These are phyloP conservation scores for Passalora sequoiae DNA, from an alignment of 2,329 filamentous ascomycete species.

Conservation along the genomic window DNA sequence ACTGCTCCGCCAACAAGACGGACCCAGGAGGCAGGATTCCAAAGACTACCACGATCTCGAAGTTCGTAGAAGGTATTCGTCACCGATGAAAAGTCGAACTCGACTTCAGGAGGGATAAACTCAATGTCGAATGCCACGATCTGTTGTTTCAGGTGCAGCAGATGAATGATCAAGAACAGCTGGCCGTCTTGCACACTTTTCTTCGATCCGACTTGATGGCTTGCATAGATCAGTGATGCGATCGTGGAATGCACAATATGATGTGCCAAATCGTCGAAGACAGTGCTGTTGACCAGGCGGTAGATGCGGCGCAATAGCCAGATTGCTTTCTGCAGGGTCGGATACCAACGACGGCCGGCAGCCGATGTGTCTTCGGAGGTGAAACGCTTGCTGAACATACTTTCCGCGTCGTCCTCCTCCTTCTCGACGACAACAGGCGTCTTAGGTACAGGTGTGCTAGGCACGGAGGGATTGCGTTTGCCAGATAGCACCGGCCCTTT, in stretches of 20 bases:
- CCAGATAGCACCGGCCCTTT: conserved; percentile 49
- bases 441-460: conserved; percentile 42
- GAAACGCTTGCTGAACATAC: conserved; percentile 30
- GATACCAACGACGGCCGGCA: conserved; percentile 51
- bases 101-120: conserved; percentile 60
- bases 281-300: conserved; percentile 62
- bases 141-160: conserved; percentile 92
- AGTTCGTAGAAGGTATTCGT: conserved; percentile 64
- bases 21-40: conserved; percentile 60
- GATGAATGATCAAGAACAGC: conserved; percentile 89
- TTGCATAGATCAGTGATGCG: conserved; percentile 71
- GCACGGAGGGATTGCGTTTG: conserved; percentile 34
- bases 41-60: conserved; percentile 59
- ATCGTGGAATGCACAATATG: conserved; percentile 89
- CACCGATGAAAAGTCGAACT: conserved; percentile 61
- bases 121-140: conserved; percentile 94
- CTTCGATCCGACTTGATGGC: conserved; percentile 58
- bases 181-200: conserved; percentile 68
- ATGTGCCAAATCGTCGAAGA: conserved; percentile 68
- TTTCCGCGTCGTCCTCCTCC: conserved; percentile 51
- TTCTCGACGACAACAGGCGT: conserved; percentile 51
- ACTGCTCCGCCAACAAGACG: conserved; percentile 48
- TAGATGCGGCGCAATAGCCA: conserved; percentile 66
- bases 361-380: conserved; percentile 11
- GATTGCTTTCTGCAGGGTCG: conserved; percentile 61